Evolutionary conservation across 148 eudicot species (phyloP), one percentile per base, ranked within the genome.

Genomic region (Rheum nobile): DNA sequence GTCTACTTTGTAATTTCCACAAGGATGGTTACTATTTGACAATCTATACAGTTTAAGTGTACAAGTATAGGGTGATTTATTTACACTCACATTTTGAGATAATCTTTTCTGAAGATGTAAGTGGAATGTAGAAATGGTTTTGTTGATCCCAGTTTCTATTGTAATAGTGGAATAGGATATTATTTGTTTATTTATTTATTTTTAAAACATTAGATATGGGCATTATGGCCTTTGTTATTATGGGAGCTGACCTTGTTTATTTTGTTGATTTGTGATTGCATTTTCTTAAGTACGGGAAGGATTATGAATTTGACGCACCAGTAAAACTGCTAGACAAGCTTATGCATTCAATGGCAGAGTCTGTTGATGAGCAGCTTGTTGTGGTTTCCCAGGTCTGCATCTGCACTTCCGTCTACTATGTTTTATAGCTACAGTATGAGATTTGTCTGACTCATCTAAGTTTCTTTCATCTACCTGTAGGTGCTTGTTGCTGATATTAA

Each of bases 401-500:
- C 21, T 65, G 31, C 21, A 65, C 39, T 32, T 32, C 3, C 19
- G 14, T 65, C 39, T 16, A 59, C 34, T 11, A 6, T 65, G 39
- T 8, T 6, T 16, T 65, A 17, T 16, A 29, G 14, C 70, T 17
- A 2, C 6, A 11, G 16, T 16, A 17, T 22, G 67, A 28, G 41
- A 65, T 32, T 22, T 17, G 14, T 71, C 48, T 71, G 7, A 38
- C 4, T 34, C 6, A 5, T 35, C 1, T 67, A 16, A 67, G 32
- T 28, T 42, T 70, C 41, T 5, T 26, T 41, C 21, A 26, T 67
- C 5, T 37, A 38, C 24, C 1, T 50, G n/a, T 72, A 84, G 87
- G 87, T 84, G 26, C 85, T 84, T 75, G 85, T 80, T n/a, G 84
- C 87, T 17, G 82, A 82, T 65, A 84, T 84, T 47, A 84, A 84